Conservation (phyloP, 352 stramenopile species). For the Phytophthora pinifolia region DNA sequence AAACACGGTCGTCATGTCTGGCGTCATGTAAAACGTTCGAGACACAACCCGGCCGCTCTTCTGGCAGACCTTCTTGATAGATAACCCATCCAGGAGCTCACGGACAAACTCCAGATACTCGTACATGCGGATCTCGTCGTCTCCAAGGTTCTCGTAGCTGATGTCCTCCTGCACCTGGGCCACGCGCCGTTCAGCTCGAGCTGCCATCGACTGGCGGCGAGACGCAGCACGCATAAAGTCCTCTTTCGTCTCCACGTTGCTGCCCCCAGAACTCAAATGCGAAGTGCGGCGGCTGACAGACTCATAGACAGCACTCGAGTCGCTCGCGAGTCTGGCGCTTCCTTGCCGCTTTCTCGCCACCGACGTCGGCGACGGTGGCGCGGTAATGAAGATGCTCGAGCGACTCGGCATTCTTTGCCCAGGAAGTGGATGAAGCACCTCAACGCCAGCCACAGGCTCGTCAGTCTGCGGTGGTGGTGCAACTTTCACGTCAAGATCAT, state of each 20-base stretch:
- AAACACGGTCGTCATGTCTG: conserved; percentile 47
- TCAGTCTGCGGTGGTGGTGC: not conserved
- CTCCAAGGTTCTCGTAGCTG: conserved; percentile 59
- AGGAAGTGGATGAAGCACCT: not conserved
- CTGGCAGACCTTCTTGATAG: conserved; percentile 67
- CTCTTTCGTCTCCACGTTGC: conserved; percentile 24
- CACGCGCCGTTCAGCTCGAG: conserved; percentile 47
- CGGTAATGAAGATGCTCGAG: conserved; percentile 20
- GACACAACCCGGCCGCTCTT: conserved; percentile 60
- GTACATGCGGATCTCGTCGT: conserved; percentile 65
- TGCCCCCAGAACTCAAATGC: not conserved
- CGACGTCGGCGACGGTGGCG: conserved; percentile 10
- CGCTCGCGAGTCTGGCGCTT: conserved; percentile 13
- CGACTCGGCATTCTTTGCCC: conserved; percentile 2
- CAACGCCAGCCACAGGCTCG: not conserved
- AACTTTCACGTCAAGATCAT: not conserved
- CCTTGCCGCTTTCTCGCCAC: conserved; percentile 3
- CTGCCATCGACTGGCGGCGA: conserved; percentile 45
- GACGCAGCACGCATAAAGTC: conserved; percentile 36
- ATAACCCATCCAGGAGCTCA: conserved; percentile 56
- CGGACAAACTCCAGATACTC: conserved; percentile 77
- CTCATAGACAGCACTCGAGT: conserved; percentile 2
- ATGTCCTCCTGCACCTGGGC: conserved; percentile 52
- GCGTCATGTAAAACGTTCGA: conserved; percentile 56
- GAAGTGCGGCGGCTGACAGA: conserved; percentile 5